phyloP scores from a whole-genome alignment of 73 alveolate species.

The Symbiodinium pilosum region DNA sequence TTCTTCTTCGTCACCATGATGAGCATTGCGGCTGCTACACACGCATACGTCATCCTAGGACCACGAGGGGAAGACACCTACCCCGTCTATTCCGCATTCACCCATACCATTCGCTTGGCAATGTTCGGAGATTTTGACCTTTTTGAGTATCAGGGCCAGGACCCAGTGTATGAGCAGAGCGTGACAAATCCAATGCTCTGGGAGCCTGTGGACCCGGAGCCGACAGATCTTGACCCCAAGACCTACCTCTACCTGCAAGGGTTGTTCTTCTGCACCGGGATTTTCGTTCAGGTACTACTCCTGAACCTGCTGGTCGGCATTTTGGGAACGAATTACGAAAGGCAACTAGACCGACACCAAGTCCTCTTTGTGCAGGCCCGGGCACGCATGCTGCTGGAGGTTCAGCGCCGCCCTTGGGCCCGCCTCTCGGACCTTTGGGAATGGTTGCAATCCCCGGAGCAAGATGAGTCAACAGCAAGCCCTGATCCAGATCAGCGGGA shows the following conservation, averaged over 20 bases:
- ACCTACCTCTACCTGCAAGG: neutral
- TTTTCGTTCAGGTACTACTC: neutral
- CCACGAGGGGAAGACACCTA: neutral
- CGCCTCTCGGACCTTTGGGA: neutral
- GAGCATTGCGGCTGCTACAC: neutral
- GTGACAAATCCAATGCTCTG: neutral
- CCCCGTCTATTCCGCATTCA: neutral
- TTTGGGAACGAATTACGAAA: neutral
- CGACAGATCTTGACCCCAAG: neutral
- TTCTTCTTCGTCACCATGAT: slow-evolving; percentile 9
- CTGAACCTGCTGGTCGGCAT: neutral
- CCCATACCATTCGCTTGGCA: neutral
- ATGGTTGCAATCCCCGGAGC: no score
- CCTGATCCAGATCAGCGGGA: no score
- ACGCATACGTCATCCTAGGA: neutral
- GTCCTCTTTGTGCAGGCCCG: slow-evolving; percentile 3
- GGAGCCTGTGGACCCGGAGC: neutral
- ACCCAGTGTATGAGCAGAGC: neutral
- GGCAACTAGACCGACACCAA: neutral
- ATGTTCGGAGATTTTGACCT: slow-evolving; percentile 18
- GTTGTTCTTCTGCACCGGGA: neutral
- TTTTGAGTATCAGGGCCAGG: slow-evolving; percentile 16
- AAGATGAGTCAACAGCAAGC: no score
- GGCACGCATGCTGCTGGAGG: slow-evolving; percentile 4
- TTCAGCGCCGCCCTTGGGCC: neutral